Evolutionary conservation across 75 land plant genomes (phyloP).

Genomic region (Azolla pinnata): DNA sequence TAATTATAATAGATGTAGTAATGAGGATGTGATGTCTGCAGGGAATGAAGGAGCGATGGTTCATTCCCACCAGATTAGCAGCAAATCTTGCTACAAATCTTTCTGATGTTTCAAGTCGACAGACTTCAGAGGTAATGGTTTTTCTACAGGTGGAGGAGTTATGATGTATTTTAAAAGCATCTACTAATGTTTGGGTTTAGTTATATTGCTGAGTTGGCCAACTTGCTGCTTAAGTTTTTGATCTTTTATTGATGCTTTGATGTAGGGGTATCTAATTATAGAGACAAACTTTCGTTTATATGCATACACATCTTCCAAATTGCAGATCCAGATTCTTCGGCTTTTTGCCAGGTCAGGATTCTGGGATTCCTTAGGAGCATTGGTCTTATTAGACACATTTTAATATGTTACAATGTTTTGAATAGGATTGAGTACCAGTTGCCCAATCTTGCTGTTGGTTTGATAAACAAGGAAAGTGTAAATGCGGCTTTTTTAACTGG

Average conservation of each 20-base stretch:
- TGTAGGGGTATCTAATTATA: constrained; percentile 86
- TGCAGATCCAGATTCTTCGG: constrained; percentile 79
- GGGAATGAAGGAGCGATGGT: constrained; percentile 98
- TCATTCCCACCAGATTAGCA: constrained; percentile 88
- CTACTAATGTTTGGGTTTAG: too few relatives aligned
- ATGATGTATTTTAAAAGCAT: too few relatives aligned
- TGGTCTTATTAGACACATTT: neutral
- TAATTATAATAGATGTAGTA: neutral
- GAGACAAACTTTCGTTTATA: constrained; percentile 94
- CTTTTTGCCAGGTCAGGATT: constrained; percentile 65
- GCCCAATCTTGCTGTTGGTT: constrained; percentile 86
- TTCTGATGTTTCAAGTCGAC: constrained; percentile 59
- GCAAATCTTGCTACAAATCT: constrained; percentile 80
- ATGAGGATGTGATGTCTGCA: constrained; percentile 16
- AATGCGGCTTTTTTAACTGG: constrained; percentile 86
- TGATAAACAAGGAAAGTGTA: constrained; percentile 91
- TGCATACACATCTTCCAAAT: constrained; percentile 86
- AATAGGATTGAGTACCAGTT: constrained; percentile 88
- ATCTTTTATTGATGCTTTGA: too few relatives aligned
- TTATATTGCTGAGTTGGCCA: too few relatives aligned
- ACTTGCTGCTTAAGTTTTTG: too few relatives aligned
- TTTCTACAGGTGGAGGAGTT: too few relatives aligned
- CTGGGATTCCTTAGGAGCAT: neutral
- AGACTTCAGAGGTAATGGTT: constrained; percentile 40
- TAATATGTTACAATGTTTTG: neutral